phyloP scores from a whole-genome alignment of 345 rosid genomes.

The Psidium guajava region DNA sequence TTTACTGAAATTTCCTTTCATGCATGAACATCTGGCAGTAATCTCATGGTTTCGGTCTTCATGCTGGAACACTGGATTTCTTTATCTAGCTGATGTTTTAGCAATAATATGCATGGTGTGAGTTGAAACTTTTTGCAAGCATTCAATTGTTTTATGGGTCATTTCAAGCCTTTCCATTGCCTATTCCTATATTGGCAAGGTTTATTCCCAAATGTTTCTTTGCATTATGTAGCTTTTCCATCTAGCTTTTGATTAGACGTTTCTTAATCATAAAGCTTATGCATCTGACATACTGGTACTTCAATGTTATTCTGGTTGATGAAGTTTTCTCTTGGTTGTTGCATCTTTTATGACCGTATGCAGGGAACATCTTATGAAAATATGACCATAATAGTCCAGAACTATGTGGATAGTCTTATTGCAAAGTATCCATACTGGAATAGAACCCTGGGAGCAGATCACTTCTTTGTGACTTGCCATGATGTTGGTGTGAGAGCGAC shows the following conservation, averaged over 20 bases:
- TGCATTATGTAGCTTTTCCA: neutral
- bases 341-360: neutral
- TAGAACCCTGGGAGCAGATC: conserved; percentile 93
- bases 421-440: conserved; percentile 90
- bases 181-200: neutral
- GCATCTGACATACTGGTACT: neutral
- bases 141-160: neutral
- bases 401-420: conserved; percentile 59
- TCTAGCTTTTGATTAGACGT: neutral
- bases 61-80: neutral
- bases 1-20: neutral
- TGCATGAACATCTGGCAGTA: neutral
- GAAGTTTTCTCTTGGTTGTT: neutral
- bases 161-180: neutral
- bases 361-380: conserved; percentile 93
- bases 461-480: conserved; percentile 94
- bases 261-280: neutral
- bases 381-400: conserved; percentile 78
- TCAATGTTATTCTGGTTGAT: neutral
- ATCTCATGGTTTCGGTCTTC: neutral
- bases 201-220: neutral
- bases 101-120: neutral
- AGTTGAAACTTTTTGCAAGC: neutral
- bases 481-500: conserved; percentile 95
- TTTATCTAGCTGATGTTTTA: neutral